Evolutionary conservation across 2,329 filamentous ascomycete genomes (phyloP).

Genomic region (Claviceps fusiformis): DNA sequence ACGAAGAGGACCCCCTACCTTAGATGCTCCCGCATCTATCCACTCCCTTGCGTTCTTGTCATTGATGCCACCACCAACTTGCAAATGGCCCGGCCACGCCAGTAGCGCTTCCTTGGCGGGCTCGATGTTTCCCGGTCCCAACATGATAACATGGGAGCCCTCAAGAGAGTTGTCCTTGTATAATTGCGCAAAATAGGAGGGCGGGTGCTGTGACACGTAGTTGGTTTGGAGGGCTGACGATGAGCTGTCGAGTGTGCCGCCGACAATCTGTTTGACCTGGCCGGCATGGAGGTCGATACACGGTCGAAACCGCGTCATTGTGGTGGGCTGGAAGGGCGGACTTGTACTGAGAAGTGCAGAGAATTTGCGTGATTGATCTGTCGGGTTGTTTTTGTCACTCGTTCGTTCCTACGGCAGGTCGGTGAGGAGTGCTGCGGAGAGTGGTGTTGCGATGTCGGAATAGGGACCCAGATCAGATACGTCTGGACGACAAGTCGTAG

Average conservation of each 20-base stretch:
- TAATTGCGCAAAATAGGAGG: conserved; percentile 66
- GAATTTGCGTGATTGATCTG: background rate
- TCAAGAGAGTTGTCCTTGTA: conserved; percentile 63
- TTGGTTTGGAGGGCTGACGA: conserved; percentile 69
- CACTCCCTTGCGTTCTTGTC: conserved; percentile 73
- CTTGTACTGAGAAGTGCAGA: background rate
- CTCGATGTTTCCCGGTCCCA: conserved; percentile 73
- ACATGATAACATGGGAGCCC: conserved; percentile 92
- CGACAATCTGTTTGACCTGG: conserved; percentile 96
- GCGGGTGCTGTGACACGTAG: conserved; percentile 73
- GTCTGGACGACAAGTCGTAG: background rate
- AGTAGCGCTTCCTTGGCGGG: conserved; percentile 64
- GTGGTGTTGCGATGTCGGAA: background rate
- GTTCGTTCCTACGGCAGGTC: background rate
- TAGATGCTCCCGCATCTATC: conserved; percentile 79
- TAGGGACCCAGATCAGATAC: background rate
- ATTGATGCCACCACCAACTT: conserved; percentile 88
- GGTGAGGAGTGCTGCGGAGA: background rate
- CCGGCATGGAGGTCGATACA: conserved; percentile 98
- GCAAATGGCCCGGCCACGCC: conserved; percentile 68
- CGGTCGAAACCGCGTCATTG: conserved; percentile 86
- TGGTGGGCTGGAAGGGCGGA: background rate
- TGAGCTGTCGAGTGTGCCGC: conserved; percentile 68
- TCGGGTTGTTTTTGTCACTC: too few relatives aligned
- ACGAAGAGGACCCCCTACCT: conserved; percentile 38